Evolutionary conservation across 1,139 yeast genomes (phyloP), one percentile per base, ranked within the genome.

Genomic region (Scheffersomyces parashehatae): DNA sequence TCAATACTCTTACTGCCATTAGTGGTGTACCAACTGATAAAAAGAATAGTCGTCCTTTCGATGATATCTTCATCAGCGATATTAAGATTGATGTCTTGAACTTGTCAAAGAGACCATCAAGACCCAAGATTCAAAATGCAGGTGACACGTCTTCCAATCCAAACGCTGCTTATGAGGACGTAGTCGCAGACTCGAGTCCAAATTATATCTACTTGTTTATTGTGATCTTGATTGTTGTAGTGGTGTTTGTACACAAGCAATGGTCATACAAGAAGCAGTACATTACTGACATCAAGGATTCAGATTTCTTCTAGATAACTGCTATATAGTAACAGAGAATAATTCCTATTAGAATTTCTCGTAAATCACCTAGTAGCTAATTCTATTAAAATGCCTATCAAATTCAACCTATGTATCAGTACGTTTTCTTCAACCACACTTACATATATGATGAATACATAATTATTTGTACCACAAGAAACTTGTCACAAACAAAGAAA

Each of bases 271-370:
- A 45, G 45, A 56, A 55, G 38, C 70, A 65, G 46, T 50, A 51
- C 20, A 56, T 62, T 28, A 60, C 62, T 10, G 69, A 65, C 43
- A 62, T 63, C 30, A 64, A 64, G 44, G 69, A 65, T 43, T 36
- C 55, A 10, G 57, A 60, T 36, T 63, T 56, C 45, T 62, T 46
- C 30, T 52, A 35, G 35, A 31, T 15, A 13, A 4, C 20, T 8
- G 12, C 10, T 15, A n/a, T 31, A 31, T 31, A 31, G 15, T 2
- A 31, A 20, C 8, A 20, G 8, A 20, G 26, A 20, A 20, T 20
- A 20, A 20, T 20, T 20, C 26, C 8, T 6, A 8, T 7, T 20
- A 6, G 5, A 5, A 5, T 16, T 5, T 20, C 7, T 20, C 8
- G 26, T 20, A 20, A 8, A 20, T 8, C 3, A 20, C 3, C 26